A percentile compares a stretch with the other conserved stretches of the same genome.
These are phyloP conservation scores for Rosa lucieae DNA, from an alignment of 306 rosid species.

Conservation along the genomic window DNA sequence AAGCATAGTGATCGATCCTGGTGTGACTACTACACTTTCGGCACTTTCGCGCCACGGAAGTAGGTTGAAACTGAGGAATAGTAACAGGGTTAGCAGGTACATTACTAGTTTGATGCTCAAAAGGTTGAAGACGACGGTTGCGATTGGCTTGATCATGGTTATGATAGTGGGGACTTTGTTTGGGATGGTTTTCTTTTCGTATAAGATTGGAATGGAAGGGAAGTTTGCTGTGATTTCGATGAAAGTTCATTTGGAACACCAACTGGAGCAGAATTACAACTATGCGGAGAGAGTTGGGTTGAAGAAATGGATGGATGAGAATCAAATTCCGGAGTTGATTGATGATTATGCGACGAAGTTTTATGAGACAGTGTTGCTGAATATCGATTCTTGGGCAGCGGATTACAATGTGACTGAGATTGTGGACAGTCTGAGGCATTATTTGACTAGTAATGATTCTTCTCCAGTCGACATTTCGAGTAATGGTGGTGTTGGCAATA, in stretches of 20 bases:
- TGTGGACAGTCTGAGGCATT: slow-evolving; percentile 29
- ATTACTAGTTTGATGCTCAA: slow-evolving; percentile 23
- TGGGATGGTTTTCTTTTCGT: slow-evolving; percentile 39
- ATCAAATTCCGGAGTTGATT: slow-evolving; percentile 24
- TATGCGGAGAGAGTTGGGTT: slow-evolving; percentile 39
- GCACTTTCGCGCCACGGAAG: slow-evolving; percentile 7
- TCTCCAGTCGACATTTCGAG: neutral
- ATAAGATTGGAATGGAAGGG: slow-evolving; percentile 40
- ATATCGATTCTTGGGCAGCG: slow-evolving; percentile 33
- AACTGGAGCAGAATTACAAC: slow-evolving; percentile 29
- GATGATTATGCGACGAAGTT: slow-evolving; percentile 28
- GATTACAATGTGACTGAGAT: slow-evolving; percentile 40
- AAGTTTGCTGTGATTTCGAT: slow-evolving; percentile 33
- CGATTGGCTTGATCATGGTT: slow-evolving; percentile 35
- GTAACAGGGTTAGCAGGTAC: slow-evolving; percentile 10
- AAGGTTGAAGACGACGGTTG: slow-evolving; percentile 41
- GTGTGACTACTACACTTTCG: slow-evolving; percentile 11
- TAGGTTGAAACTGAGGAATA: slow-evolving; percentile 9
- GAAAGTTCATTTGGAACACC: slow-evolving; percentile 29
- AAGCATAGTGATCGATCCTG: slow-evolving; percentile 1
- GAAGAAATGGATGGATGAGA: slow-evolving; percentile 33
- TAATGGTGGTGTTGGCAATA: neutral
- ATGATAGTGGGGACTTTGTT: slow-evolving; percentile 33
- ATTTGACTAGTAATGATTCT: slow-evolving; percentile 1
- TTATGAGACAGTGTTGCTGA: slow-evolving; percentile 24